Evolutionary conservation across 192 early-diverging fungal genomes (phyloP), one percentile per base, ranked within the genome.

Genomic region (Backusella westeae): DNA sequence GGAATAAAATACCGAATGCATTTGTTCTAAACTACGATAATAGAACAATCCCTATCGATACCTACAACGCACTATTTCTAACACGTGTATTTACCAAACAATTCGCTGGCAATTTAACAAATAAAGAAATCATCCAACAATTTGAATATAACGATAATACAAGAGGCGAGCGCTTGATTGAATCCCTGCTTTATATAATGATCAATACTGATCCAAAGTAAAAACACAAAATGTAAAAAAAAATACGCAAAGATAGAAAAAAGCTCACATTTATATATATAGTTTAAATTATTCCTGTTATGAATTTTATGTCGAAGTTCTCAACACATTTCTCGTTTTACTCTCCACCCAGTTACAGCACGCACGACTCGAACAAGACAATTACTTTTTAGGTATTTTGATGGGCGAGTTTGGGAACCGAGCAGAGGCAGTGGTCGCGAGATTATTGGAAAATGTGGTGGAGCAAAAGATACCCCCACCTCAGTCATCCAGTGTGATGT

Each of bases 341-440:
- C 76, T 87, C 3, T 91, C 91, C 0, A 90, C 87, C 4, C 92
- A 93, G 72, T 71, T 93, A 32, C 87, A 88, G n/a, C 81, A 82
- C 14, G 6, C 75, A 10, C 71, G 71, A 23, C 52, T 79, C 21
- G 76, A 35, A 14, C 86, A 83, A 52, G 80, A 83, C 69, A 82
- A 90, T 74, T 92, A 91, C 68, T 94, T 93, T 85, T 77, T 93
- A 71, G 87, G 90, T 67, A 73, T 94, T n/a, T 71, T 90, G n/a
- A 71, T 90, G 70, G 56, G 77, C n/a, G 81, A 87, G 19, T 87
- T 91, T 74, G 83, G 91, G 67, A 84, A 89, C 67, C 82, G 86
- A 75, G 89, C 91, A 29, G 82, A 88, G 46, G 85, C 88, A n/a
- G 72, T 87, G 34, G 81, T 91, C 9, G 75, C 85, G 8, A 78